Base-by-base conservation (phyloP, 1,284 basidiomycete species). In the Ustilago trichophora region DNA sequence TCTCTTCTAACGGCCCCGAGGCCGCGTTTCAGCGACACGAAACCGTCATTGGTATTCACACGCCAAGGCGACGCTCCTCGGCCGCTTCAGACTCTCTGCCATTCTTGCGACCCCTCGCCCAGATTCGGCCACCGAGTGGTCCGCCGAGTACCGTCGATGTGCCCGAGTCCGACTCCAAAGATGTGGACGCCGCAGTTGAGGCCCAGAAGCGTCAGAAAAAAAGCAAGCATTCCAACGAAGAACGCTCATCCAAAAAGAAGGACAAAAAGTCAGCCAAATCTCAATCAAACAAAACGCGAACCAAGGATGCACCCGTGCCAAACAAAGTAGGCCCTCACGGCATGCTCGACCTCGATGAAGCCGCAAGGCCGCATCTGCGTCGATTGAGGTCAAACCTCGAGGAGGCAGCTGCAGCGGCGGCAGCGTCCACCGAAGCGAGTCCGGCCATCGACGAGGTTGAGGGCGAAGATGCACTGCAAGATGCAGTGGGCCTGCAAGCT, bases 11-110 rank as follows among this genome's bases (percentile, higher is more conserved):
- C 19, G 75, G 73, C 2, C 65, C 67, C 7, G 75, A 77, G 31
- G 75, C 73, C 4, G 73, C 75, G 4, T 71, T 77, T 33, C 47
- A 58, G 19, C 46, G 75, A 21, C 75, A 77, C 43, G 73, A 75
- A 53, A 77, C 75, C 1, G 75, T 77, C 33, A 77, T 77, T 22
- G 75, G 75, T 11, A 70, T 77, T 32, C 75, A 77, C 35, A 77
- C 75, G 4, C 75, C 75, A 10, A 51, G 73, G 16, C 45, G 73
- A 16, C 49, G 63, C 2, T 70, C 70, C 5, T 54, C 67, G 2
- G 58, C 69, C 10, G 48, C 60, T 8, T 58, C 57, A 1, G 65
- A 68, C 27, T 29, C 46, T 0, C 21, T 54, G 5, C 59, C 65
- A 1, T 51, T 50, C 31, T 25, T 68, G 6, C 45, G 65, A 8